Evolutionary conservation across 2,329 filamentous ascomycete genomes (phyloP), one percentile per base, ranked within the genome.

Genomic region (Moelleriella libera): DNA sequence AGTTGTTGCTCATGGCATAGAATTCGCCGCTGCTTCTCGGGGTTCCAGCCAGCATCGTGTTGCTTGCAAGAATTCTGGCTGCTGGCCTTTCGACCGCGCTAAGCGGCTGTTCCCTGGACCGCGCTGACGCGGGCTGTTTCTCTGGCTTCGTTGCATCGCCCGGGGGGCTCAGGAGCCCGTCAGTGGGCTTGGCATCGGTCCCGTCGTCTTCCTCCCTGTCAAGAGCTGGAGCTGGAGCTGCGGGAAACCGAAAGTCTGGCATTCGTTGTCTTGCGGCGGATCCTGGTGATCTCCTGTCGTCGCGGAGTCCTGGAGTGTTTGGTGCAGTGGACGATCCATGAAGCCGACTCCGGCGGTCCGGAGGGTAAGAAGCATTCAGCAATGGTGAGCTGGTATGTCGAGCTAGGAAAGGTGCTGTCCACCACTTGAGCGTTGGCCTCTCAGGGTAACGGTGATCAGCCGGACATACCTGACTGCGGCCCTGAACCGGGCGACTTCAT

Each of bases 1-100:
- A 97, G 59, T 95, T 84, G 61, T 97, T 96, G 68, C 90, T 96
- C 61, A 90, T 68, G 1, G 89, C 89, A 63, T 95, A 97, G 57
- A 97, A 94, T 58, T 98, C 92, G 47, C 85, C 85, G 60, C 92
- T 98, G 53, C 87, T 95, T 56, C 92, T 75, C 29, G 88, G 88
- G 30, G 90, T 97, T 5, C 78, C 82, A 47, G 78, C 79, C 50
- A 58, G 77, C 53, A 85, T 71, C 56, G 86, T 94, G 12, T 83
- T 82, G 32, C 84, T 82, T 3, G 88, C 87, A 47, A 94, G 71
- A 46, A 94, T 80, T 45, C 83, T 72, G 5, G 82, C 76, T 14
- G 75, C 70, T 11, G 73, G 67, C 55, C 71, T 76, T 56, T 80
- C 85, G 39, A 72, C 68, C 49, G 75, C 75, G 14, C 64, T 69